A percentile compares a stretch with the other conserved stretches of the same genome.
phyloP scores from a whole-genome alignment of 345 rosid species.

The Firmiana major region DNA sequence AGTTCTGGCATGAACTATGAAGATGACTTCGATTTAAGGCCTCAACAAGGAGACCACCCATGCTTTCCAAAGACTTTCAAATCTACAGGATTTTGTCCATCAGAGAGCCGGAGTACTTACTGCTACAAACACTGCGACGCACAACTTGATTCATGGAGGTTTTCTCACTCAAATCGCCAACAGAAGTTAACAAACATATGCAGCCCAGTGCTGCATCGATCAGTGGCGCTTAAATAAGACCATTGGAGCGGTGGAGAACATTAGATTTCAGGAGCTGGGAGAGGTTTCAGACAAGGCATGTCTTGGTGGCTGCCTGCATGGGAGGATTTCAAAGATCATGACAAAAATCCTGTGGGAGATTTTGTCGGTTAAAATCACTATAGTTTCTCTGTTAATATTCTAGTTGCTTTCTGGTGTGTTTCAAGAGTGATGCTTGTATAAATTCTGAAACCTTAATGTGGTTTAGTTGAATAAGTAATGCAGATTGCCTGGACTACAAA shows the following conservation, averaged over 20 bases:
- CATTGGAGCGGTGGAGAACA: conserved; percentile 54
- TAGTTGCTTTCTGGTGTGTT: conserved; percentile 8
- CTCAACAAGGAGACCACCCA: conserved; percentile 21
- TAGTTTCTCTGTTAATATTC: neutral
- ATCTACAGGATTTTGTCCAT: conserved; percentile 42
- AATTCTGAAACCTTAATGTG: neutral
- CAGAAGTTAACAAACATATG: conserved; percentile 45
- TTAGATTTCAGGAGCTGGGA: conserved; percentile 46
- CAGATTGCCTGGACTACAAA: neutral
- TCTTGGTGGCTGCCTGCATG: neutral
- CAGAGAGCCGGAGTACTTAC: conserved; percentile 13
- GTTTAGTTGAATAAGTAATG: neutral
- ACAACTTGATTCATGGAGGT: conserved; percentile 11
- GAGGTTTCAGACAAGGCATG: conserved; percentile 8
- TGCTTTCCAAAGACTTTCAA: conserved; percentile 21
- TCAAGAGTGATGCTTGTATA: neutral
- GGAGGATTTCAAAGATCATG: conserved; percentile 11
- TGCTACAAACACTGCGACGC: neutral
- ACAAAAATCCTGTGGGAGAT: conserved; percentile 9
- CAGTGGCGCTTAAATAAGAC: conserved; percentile 65
- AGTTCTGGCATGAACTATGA: conserved; percentile 45
- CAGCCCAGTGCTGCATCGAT: conserved; percentile 64
- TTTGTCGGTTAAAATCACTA: neutral
- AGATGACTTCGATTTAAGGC: conserved; percentile 26
- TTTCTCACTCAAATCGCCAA: conserved; percentile 7